Evolutionary conservation across 441 rosid genomes (phyloP), one percentile per base, ranked within the genome.

Genomic region (Gossypium schwendimanii): DNA sequence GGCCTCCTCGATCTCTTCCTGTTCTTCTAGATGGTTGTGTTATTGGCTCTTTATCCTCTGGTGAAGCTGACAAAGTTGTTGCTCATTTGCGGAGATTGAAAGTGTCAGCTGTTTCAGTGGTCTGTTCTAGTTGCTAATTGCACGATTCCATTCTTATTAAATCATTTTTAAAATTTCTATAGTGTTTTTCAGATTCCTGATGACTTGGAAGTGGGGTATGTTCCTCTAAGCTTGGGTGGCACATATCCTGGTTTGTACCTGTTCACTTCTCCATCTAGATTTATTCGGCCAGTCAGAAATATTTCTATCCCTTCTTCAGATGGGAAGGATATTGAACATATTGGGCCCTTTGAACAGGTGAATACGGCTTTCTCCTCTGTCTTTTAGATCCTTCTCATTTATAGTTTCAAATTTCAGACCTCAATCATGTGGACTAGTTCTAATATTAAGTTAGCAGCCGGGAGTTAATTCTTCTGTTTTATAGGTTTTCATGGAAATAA

Each of bases 281-380:
- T 95, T 84, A 77, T 88, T 49, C 91, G 99, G 52, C 98, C 99
- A 26, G 97, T 95, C 23, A 88, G 75, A 81, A 91, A 90, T 81
- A 83, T 85, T 69, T 83, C 91, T 63, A 63, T 82, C 28, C 75
- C 87, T 36, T 77, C 82, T 4, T 80, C 78, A 41, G 87, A 78
- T 63, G 75, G 78, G 73, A 79, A 75, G 59, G 79, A 84, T 71
- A 81, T 88, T 70, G 99, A 93, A 82, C 81, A 89, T 76, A 87
- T 95, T 78, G 98, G 99, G 72, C 98, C 99, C 52, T 93, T 95
- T 81, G 99, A 95, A 81, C 99, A 95, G 95, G 99, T 95, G 72
- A 79, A 52, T 44, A 6, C 64, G 28, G 18, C 50, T 47, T 75
- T 75, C 59, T 59, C 7, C 63, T 50, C 68, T 10, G 26, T 4